phyloP scores from a whole-genome alignment of 768 basidiomycete genomes.

The Imleria badia region DNA sequence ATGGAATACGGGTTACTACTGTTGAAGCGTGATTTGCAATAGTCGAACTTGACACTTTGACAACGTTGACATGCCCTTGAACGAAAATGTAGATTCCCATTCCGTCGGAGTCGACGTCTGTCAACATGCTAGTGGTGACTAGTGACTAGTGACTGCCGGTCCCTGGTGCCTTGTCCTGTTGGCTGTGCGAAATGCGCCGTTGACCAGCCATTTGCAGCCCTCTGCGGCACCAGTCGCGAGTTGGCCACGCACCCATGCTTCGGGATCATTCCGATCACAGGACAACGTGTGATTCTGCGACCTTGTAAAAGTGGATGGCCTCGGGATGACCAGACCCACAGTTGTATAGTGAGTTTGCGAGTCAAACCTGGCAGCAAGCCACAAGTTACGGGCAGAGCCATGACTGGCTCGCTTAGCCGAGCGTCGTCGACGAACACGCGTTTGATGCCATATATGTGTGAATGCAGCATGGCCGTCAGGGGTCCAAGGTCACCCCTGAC shows the following conservation, averaged over 20 bases:
- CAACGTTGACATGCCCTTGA: not conserved
- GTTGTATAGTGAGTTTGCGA: not conserved
- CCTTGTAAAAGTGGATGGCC: not conserved
- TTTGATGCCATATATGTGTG: constrained; percentile 20
- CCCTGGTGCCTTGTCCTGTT: constrained; percentile 21
- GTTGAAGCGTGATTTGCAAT: not conserved
- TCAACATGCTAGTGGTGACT: not conserved
- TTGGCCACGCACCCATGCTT: constrained; percentile 9
- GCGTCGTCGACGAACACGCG: constrained; percentile 14
- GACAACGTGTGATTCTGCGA: not conserved
- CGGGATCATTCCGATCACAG: not conserved
- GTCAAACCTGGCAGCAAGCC: not conserved
- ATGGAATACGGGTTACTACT: not conserved
- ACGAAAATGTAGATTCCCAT: not conserved
- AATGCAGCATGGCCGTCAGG: constrained; percentile 27
- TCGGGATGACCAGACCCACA: not conserved
- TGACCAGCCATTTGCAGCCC: constrained; percentile 5
- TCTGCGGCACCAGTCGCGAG: constrained; percentile 6
- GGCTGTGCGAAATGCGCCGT: constrained; percentile 18
- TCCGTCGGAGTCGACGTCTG: constrained; percentile 5
- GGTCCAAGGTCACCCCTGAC: constrained; percentile 15
- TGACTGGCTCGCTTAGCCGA: not conserved
- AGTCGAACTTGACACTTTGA: not conserved
- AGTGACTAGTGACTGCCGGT: constrained; percentile 1
- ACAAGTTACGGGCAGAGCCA: not conserved